These are phyloP conservation scores for Aspergillus latus DNA, from an alignment of 2,329 filamentous ascomycete species.

Conservation along the genomic window DNA sequence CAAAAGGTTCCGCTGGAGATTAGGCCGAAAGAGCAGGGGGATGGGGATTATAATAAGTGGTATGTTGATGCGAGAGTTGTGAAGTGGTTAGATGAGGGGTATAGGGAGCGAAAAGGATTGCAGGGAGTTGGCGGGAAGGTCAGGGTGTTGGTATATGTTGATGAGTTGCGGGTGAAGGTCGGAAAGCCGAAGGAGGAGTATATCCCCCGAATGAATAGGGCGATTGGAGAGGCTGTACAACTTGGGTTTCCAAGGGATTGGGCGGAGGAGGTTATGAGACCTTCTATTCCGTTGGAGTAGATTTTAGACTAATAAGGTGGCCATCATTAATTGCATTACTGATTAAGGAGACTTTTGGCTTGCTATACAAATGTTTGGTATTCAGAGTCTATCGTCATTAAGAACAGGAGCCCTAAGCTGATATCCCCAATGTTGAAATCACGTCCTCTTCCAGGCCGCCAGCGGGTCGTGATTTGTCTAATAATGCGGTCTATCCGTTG, in stretches of 20 bases:
- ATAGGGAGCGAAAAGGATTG: conserved; percentile 4
- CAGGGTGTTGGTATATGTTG: conserved; percentile 43
- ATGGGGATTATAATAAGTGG: conserved; percentile 42
- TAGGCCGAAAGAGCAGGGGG: conserved; percentile 35
- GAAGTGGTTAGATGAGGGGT: conserved; percentile 32
- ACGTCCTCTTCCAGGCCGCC: conserved; percentile 5
- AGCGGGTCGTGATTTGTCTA: conserved; percentile 33
- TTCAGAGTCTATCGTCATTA: conserved; percentile 11
- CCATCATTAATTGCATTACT: too few species aligned
- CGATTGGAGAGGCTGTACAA: conserved; percentile 38
- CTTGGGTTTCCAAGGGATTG: conserved; percentile 37
- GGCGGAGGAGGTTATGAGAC: conserved; percentile 43
- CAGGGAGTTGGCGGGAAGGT: conserved; percentile 17
- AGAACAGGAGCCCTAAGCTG: conserved; percentile 2
- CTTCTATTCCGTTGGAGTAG: conserved; percentile 33
- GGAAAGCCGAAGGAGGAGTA: conserved; percentile 40
- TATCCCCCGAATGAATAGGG: conserved; percentile 44
- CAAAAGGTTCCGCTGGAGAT: conserved; percentile 16
- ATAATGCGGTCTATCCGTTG: conserved; percentile 18
- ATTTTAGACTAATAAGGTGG: background rate
- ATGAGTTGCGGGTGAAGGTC: conserved; percentile 38
- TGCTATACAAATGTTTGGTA: conserved; percentile 10
- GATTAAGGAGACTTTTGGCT: background rate
- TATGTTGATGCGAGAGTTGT: conserved; percentile 32
- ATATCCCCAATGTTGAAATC: conserved; percentile 3